phyloP scores from a whole-genome alignment of 306 rosid genomes.

The Bauhinia variegata region DNA sequence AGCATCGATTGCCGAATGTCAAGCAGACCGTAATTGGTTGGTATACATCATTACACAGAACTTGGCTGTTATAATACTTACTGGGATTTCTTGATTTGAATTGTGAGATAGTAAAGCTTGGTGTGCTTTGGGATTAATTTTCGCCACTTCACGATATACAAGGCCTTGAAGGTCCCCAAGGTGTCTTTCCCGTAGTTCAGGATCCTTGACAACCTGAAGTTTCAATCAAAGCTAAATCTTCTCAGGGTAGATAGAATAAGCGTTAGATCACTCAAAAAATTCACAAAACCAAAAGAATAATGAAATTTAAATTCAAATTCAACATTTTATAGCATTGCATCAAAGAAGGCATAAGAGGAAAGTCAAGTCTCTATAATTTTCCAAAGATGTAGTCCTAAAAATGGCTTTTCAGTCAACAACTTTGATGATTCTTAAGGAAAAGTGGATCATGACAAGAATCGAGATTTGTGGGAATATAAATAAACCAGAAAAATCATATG shows the following conservation, averaged over 20 bases:
- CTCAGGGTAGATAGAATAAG: neutral
- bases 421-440: slow-evolving; percentile 11
- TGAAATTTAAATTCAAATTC: neutral
- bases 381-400: neutral
- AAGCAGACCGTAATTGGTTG: neutral
- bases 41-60: neutral
- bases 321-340: neutral
- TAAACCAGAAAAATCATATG: slow-evolving; percentile 27
- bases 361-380: slow-evolving; percentile 5
- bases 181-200: slow-evolving; percentile 77
- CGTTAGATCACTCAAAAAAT: neutral
- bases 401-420: slow-evolving; percentile 4
- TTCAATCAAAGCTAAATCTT: neutral
- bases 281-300: neutral
- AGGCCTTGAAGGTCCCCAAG: slow-evolving; percentile 89
- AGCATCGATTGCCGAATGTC: neutral
- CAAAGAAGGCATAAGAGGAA: slow-evolving; percentile 18
- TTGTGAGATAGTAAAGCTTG: slow-evolving; percentile 59
- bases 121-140: slow-evolving; percentile 53
- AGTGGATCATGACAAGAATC: slow-evolving; percentile 10
- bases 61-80: slow-evolving; percentile 44
- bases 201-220: slow-evolving; percentile 72
- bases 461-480: slow-evolving; percentile 11
- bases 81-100: slow-evolving; percentile 73
- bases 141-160: slow-evolving; percentile 50